phyloP scores from a whole-genome alignment of 495 filamentous ascomycete genomes.

The Recurvomyces mirabilis region DNA sequence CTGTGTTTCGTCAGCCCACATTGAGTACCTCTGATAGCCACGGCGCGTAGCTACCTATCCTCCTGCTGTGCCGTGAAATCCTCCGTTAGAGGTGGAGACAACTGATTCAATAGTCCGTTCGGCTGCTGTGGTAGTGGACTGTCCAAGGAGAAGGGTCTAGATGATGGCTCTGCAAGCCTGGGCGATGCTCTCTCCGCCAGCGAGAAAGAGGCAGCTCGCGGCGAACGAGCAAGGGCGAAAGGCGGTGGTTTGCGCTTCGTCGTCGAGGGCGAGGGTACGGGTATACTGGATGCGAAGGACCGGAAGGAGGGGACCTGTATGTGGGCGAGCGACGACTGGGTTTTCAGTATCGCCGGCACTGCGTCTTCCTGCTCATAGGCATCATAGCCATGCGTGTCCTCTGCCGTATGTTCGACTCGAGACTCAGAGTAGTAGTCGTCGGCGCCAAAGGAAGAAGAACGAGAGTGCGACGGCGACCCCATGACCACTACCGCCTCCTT shows the following conservation, averaged over 20 bases:
- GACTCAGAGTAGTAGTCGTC: constrained; percentile 10
- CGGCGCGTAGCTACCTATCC: background rate
- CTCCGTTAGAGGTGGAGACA: constrained; percentile 6
- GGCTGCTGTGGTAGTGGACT: constrained; percentile 4
- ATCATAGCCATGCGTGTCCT: background rate
- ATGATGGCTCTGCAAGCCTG: constrained; percentile 9
- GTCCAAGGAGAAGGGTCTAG: constrained; percentile 13
- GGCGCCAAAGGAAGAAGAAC: constrained; percentile 9
- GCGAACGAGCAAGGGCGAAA: constrained; percentile 2
- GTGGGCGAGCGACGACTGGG: constrained; percentile 23
- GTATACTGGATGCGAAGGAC: constrained; percentile 24
- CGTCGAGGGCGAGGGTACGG: constrained; percentile 21
- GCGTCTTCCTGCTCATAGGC: background rate
- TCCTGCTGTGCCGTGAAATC: background rate
- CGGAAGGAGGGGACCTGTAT: constrained; percentile 28
- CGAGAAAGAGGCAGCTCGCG: constrained; percentile 13
- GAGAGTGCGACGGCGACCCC: too few species aligned
- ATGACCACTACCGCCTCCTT: too few species aligned
- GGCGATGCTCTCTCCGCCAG: constrained; percentile 15
- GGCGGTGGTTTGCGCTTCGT: constrained; percentile 24
- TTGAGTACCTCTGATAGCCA: too few species aligned
- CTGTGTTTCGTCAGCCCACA: too few species aligned
- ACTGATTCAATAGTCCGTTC: background rate
- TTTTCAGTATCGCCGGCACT: constrained; percentile 2
- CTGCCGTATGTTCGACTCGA: background rate